Evolutionary conservation across 2,329 filamentous ascomycete genomes (phyloP).

Genomic region (Amphichorda felina): DNA sequence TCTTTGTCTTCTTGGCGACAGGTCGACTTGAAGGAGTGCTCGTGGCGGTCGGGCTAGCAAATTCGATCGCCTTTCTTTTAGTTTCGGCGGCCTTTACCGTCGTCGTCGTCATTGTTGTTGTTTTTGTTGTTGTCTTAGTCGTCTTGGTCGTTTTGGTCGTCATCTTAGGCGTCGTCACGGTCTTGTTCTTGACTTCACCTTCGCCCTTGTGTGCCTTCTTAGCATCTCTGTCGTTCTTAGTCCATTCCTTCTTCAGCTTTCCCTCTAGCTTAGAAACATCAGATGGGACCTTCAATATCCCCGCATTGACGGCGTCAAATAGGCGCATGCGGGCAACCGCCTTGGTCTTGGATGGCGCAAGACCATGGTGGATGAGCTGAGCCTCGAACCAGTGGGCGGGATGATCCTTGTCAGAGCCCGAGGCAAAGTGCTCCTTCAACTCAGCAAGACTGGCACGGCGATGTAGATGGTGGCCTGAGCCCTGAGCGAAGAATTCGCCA

Average conservation of each 20-base stretch:
- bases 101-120: too few species aligned
- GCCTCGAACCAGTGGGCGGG: conserved; percentile 51
- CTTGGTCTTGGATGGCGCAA: conserved; percentile 44
- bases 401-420: conserved; percentile 29
- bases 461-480: conserved; percentile 29
- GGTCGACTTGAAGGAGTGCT: too few species aligned
- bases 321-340: conserved; percentile 45
- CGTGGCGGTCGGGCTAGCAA: too few species aligned
- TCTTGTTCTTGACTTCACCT: conserved; percentile 1
- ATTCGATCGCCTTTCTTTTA: too few species aligned
- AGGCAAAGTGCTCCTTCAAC: conserved; percentile 31
- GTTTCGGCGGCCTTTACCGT: too few species aligned
- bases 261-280: conserved; percentile 36
- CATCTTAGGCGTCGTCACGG: conserved; percentile 12
- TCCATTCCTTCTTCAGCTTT: conserved; percentile 46
- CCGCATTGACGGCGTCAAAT: conserved; percentile 39
- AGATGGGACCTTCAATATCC: conserved; percentile 33
- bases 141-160: too few species aligned
- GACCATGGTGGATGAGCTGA: conserved; percentile 50
- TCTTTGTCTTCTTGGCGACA: too few species aligned
- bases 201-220: conserved; percentile 19
- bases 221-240: conserved; percentile 33
- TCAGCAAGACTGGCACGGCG: conserved; percentile 30
- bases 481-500: conserved; percentile 30
- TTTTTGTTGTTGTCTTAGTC: too few species aligned